Conservation (phyloP, 1,284 basidiomycete species). For the Leccinum pallidistipes region DNA sequence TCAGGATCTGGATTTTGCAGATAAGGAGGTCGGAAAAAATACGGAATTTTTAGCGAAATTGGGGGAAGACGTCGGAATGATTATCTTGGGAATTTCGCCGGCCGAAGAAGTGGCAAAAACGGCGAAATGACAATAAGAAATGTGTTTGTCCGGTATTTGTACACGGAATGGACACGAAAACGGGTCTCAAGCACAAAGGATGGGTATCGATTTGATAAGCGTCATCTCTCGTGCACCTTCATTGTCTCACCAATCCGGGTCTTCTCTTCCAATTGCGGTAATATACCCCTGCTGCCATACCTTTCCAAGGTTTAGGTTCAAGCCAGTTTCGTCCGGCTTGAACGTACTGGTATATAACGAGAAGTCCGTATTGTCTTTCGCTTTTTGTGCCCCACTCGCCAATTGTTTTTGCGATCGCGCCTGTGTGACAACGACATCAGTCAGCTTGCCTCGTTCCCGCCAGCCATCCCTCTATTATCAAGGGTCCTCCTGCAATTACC, state of each 20-base stretch:
- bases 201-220: conserved; percentile 34
- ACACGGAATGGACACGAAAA: conserved; percentile 43
- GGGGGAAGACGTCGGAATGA: conserved; percentile 21
- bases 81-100: conserved; percentile 35
- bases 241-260: conserved; percentile 37
- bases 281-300: conserved; percentile 21
- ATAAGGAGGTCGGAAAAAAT: conserved; percentile 31
- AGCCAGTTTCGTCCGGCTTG: conserved; percentile 23
- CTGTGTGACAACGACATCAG: conserved; percentile 48
- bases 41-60: conserved; percentile 38
- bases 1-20: conserved; percentile 33
- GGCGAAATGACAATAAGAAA: conserved; percentile 46
- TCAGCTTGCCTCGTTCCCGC: conserved; percentile 36
- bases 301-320: conserved; percentile 32
- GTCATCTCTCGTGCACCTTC: conserved; percentile 29
- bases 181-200: conserved; percentile 37
- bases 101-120: conserved; percentile 35
- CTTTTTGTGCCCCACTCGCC: conserved; percentile 59
- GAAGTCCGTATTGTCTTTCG: conserved; percentile 55
- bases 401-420: conserved; percentile 57
- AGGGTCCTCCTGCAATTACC: conserved; percentile 32
- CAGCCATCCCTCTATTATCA: conserved; percentile 48
- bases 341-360: conserved; percentile 57
- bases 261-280: conserved; percentile 23
- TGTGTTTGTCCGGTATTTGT: conserved; percentile 42